Evolutionary conservation across 2,329 filamentous ascomycete species (phyloP), one percentile per base, ranked within the genome.

Genomic region (Monascus ruber): DNA sequence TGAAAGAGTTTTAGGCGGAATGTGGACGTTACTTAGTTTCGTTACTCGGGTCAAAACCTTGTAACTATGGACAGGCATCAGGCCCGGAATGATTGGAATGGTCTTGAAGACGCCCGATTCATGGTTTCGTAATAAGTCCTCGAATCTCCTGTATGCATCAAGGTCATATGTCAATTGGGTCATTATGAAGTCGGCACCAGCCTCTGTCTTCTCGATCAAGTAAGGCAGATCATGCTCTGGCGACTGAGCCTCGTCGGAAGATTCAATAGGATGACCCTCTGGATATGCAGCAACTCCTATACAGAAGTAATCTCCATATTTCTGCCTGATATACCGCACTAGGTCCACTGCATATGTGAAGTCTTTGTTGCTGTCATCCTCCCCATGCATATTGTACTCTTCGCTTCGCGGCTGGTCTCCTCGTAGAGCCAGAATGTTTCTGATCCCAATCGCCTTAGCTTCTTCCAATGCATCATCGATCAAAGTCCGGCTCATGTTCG

Each of bases 51-150:
- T 86, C 53, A 98, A 77, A 70, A 94, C 96, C 60, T 94, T 85
- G 64, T 94, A 96, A 64, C 85, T 93, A 65, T 98, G 91, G 38
- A 98, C 87, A 8, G 91, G 91, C 88, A 98, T 95, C 53, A 98
- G 70, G 1, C 91, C 91, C 0, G 91, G 89, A 40, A 98, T 84
- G 49, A 98, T 93, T 5, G 85, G 83, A 24, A 95, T 83, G 2
- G 76, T 77, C 64, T 84, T 85, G 66, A 98, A 95, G 2, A 76
- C 74, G 3, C 86, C 86, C 54, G 85, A 93, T 35, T 85, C 77
- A 54, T 98, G 86, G 38, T 81, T 76, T 43, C 87, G 72, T 48
- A 98, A 62, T 37, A 72, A 76, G 47, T 69, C 73, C 65, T 96
- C 89, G 55, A 93, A 96, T 28, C 70, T 70, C 40, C 80, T 74